Percentiles rank a stretch among this genome's conserved stretches.
These are phyloP conservation scores for Rhodamnia rubescens DNA, from an alignment of 345 rosid species.

Conservation along the genomic window DNA sequence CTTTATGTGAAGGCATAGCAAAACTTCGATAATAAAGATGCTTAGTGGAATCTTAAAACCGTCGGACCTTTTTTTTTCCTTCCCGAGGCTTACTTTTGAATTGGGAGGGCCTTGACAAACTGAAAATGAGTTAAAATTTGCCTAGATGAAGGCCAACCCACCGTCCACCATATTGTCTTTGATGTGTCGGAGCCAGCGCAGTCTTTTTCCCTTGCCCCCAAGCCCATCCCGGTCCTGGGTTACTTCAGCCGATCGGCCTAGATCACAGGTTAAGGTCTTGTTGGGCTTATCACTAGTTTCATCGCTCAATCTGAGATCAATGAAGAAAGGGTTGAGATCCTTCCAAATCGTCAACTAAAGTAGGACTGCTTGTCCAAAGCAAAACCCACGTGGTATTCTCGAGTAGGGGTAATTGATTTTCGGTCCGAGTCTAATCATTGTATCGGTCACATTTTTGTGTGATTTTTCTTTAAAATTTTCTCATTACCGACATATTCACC, in stretches of 20 bases:
- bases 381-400: neutral
- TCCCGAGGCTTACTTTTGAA: no score
- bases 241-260: neutral
- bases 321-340: neutral
- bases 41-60: no score
- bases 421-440: no score
- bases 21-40: no score
- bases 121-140: neutral
- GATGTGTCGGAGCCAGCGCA: neutral
- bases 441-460: no score
- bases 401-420: no score
- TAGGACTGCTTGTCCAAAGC: neutral
- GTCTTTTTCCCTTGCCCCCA: neutral
- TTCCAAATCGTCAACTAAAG: neutral
- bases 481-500: no score
- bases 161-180: neutral
- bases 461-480: no score
- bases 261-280: no score
- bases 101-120: neutral
- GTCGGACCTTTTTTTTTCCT: no score
- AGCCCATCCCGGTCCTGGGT: neutral
- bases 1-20: no score
- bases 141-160: neutral
- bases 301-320: neutral
- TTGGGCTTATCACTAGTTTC: no score